Evolutionary conservation across 2,329 filamentous ascomycete species (phyloP), one percentile per base, ranked within the genome.

Genomic region (Arthrobotrys megalospora): DNA sequence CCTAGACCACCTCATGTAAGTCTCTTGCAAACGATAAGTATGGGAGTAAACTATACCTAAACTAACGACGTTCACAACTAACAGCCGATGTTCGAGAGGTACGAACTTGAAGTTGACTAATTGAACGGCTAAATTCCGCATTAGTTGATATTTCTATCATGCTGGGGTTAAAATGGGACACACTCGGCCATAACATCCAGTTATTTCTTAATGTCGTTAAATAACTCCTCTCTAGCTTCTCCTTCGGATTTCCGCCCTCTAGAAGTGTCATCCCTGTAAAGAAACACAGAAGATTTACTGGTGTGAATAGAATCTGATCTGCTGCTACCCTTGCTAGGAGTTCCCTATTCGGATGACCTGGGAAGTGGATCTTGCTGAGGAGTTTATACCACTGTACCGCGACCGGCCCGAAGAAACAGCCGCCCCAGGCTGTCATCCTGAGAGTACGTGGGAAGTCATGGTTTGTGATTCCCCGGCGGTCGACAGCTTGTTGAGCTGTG

Each of bases 401-500:
- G 24, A 90, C 92, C 64, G 94, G 94, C 38, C 94, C 94, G 85
- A 97, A 97, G 84, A 97, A 87, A 80, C 91, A 87, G 80, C 92
- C 92, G 80, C 93, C 93, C 83, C 96, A 96, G 76, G 91, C 85
- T 50, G 90, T 90, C 93, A 96, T 96, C 82, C 93, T 90, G 10
- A 88, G 90, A 34, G 92, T 94, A 66, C 93, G 89, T 32, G 86
- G 86, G 43, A 90, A 82, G 82, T 95, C 91, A 84, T 99, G 95
- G 80, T 92, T 91, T 81, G 91, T 86, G 28, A 92, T 81, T 16
- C 94, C 94, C 82, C 88, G 91, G 84, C 90, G 91, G 86, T 98
- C 95, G 76, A 99, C 92, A 41, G 90, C 87, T 86, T 98, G 95
- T 85, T 99, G 96, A 43, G 96, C 93, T 81, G 96, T 91, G 78